Conservation (phyloP, 2,329 filamentous ascomycete genomes). For the Nemania serpens region DNA sequence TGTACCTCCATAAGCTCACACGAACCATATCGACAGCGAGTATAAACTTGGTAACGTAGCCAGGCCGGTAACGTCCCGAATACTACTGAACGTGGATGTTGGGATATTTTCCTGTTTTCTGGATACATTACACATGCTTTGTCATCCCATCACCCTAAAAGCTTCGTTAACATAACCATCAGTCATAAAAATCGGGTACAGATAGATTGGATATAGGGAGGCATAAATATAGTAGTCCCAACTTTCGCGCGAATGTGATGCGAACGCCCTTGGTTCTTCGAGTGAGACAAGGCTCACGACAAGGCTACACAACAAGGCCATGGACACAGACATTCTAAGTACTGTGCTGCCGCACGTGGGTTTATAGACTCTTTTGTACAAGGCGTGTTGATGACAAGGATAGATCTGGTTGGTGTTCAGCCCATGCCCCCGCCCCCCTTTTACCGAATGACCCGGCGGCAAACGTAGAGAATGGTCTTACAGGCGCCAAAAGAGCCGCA, state of each 20-base stretch:
- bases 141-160: conserved; percentile 4
- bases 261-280: no score
- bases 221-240: background rate
- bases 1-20: background rate
- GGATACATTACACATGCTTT: conserved; percentile 24
- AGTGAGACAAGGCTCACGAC: conserved; percentile 18
- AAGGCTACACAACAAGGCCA: conserved; percentile 11
- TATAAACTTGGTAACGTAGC: no score
- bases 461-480: background rate
- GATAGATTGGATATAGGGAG: background rate
- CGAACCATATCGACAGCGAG: no score
- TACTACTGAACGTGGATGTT: conserved; percentile 5
- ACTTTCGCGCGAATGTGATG: no score
- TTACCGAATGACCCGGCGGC: background rate
- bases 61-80: conserved; percentile 6
- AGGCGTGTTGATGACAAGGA: background rate
- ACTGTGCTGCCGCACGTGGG: conserved; percentile 1
- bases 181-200: background rate
- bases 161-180: conserved; percentile 13
- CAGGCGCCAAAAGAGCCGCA: no score
- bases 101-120: conserved; percentile 9
- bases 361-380: background rate
- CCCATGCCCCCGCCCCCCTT: background rate
- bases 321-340: background rate
- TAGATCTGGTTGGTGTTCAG: background rate